Evolutionary conservation across 768 basidiomycete species (phyloP).

Genomic region (Suillus ampliporus): DNA sequence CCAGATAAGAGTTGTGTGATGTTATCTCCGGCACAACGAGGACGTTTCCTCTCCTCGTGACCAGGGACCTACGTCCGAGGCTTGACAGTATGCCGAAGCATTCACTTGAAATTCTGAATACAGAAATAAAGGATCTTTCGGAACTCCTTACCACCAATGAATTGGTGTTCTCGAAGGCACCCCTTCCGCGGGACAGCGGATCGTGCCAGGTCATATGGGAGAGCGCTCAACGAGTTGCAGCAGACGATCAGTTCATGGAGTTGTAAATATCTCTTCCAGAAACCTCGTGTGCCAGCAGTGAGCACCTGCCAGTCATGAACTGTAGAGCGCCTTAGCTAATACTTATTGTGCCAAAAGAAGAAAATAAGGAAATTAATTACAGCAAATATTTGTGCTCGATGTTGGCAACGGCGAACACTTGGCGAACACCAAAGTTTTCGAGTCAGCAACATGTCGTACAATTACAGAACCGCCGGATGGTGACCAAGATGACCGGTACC

Average conservation of each 20-base stretch:
- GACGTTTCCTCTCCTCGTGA: neutral
- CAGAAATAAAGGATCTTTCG: neutral
- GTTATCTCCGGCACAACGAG: neutral
- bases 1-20: conserved; percentile 3
- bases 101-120: neutral
- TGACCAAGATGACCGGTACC: too few species aligned
- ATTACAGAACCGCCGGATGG: too few species aligned
- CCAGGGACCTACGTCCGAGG: neutral
- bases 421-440: neutral
- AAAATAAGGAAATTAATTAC: too few species aligned
- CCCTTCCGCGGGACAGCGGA: neutral
- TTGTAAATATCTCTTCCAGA: conserved; percentile 1
- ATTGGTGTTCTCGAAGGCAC: neutral
- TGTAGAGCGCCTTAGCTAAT: neutral
- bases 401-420: neutral
- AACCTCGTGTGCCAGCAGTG: too few species aligned
- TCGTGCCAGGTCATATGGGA: conserved; percentile 1
- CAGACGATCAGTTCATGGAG: neutral
- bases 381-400: neutral
- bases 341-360: neutral
- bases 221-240: neutral
- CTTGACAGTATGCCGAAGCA: neutral
- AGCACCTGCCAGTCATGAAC: too few species aligned
- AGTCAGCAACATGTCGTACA: neutral
- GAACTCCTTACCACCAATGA: neutral